Evolutionary conservation across 2,329 filamentous ascomycete species (phyloP), one percentile per base, ranked within the genome.

Genomic region (Phaeosphaeriaceae sp.): DNA sequence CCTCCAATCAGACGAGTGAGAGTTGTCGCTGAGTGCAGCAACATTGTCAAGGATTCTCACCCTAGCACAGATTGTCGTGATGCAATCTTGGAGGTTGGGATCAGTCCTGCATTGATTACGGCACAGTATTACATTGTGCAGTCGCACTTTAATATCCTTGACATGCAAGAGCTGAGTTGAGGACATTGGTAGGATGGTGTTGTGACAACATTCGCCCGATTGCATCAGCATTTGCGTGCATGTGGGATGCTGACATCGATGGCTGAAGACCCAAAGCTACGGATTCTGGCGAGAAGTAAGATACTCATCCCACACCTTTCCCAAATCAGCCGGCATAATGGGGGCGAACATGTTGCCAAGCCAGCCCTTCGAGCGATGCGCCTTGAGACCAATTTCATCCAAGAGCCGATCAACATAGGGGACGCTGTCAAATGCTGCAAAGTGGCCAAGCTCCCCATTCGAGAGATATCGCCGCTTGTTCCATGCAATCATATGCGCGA

Each of bases 401-500:
- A 57, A 40, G 33, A 57, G n/a, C n/a, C 21, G 7, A 47, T 54
- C 50, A 5, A 33, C 25, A 27, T 41, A 59, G 17, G 46, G 20
- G 21, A 57, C 46, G 7, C 56, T 24, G 53, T 57, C 40, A 45
- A 65, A 62, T 56, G 36, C 51, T 22, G 58, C 54, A 49, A 24
- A 53, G 20, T 57, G 53, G 0, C 45, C 50, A 41, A 47, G 10
- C 11, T 21, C 91, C 91, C 64, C 84, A 87, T 62, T 86, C 84
- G 50, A 53, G 1, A 57, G 45, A 47, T 60, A 53, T 7, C 49
- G 13, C 22, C 49, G 36, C 50, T 25, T 31, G 15, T 33, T 44
- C 42, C 51, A 60, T 13, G 51, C 51, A 3, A 60, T 45, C 54
- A 51, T 52, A 22, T 17, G 48, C 1, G 57, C 53, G 17, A 66